Evolutionary conservation across 176 grass and related monocot species (phyloP).

Genomic region (Secale cereale): DNA sequence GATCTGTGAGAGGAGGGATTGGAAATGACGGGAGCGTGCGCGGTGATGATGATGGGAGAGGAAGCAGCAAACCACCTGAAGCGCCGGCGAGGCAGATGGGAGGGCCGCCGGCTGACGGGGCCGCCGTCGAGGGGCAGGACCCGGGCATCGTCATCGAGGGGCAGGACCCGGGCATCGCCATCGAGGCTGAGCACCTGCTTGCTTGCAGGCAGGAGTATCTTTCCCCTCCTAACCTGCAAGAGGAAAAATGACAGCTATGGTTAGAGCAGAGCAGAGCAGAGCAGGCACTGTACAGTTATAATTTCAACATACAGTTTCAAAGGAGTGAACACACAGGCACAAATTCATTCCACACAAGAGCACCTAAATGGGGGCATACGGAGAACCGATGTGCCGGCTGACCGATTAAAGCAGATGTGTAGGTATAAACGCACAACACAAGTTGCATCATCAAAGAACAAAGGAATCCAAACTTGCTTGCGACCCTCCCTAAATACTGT

Average conservation of each 20-base stretch:
- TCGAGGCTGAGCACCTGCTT: neutral
- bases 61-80: neutral
- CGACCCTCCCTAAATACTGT: no score
- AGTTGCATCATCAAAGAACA: no score
- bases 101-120: neutral
- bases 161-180: neutral
- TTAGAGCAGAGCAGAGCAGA: neutral
- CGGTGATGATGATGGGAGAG: neutral
- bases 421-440: no score
- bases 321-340: neutral
- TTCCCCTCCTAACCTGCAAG: no score
- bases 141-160: neutral
- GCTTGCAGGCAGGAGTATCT: no score
- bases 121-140: neutral
- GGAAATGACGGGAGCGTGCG: neutral
- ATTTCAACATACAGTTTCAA: neutral
- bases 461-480: no score
- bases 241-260: neutral
- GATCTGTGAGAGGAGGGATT: neutral
- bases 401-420: no score
- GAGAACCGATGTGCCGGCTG: no score
- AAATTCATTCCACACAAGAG: neutral
- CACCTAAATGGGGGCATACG: no score
- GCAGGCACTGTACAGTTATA: neutral
- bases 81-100: neutral